Conservation (phyloP, 805 yeast species). For the Zygotorulaspora chibaensis region DNA sequence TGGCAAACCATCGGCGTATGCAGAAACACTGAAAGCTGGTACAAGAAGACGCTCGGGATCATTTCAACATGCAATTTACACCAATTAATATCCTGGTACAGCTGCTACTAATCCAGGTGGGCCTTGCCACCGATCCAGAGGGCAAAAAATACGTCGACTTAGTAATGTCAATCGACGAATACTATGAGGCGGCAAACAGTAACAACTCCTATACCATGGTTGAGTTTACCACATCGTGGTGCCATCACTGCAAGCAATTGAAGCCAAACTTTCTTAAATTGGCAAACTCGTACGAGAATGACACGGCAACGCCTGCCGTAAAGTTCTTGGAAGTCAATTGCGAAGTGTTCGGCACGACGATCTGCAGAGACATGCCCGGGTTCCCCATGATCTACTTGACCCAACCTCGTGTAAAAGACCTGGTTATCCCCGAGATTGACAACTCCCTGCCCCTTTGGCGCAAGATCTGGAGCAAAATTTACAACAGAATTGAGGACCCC, state of each 20-base stretch:
- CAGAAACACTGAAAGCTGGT: background rate
- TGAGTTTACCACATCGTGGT: constrained; percentile 61
- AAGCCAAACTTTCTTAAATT: constrained; percentile 53
- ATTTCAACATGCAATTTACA: background rate
- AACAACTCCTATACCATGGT: constrained; percentile 31
- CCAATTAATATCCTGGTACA: background rate
- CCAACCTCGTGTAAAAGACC: constrained; percentile 40
- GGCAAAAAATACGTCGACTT: constrained; percentile 8
- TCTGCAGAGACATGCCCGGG: constrained; percentile 41
- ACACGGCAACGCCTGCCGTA: constrained; percentile 12
- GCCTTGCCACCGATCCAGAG: background rate
- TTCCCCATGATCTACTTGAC: constrained; percentile 64
- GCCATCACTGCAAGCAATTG: constrained; percentile 59
- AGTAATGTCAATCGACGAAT: constrained; percentile 26
- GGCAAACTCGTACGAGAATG: constrained; percentile 36
- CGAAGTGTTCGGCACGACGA: constrained; percentile 30
- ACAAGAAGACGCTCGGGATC: background rate
- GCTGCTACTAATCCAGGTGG: background rate
- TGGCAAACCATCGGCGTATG: background rate
- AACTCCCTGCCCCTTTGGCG: constrained; percentile 8
- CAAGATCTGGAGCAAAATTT: constrained; percentile 8
- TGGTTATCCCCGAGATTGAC: constrained; percentile 6
- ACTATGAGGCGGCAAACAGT: constrained; percentile 27
- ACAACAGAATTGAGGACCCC: constrained; percentile 13
- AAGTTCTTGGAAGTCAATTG: constrained; percentile 34